Base-by-base conservation (phyloP, 768 basidiomycete species). In the Rhodotorula babjevae region DNA sequence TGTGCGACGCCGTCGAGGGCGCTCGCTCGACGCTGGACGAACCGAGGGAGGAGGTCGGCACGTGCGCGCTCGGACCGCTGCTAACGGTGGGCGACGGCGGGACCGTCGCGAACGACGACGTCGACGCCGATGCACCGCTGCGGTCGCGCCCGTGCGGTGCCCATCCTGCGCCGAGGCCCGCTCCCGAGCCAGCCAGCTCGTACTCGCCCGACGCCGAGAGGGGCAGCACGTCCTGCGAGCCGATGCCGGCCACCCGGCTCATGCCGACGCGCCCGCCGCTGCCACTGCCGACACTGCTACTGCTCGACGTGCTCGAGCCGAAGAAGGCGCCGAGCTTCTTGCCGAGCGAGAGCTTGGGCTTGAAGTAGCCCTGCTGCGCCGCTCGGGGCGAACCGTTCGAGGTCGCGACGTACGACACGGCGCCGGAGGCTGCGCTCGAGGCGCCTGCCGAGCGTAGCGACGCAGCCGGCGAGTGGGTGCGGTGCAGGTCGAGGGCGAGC, bases 281-380 rank as follows among this genome's bases (percentile, higher is more conserved):
- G 12, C 44, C 44, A 3, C 44, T 9, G 23, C 50, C 23, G 4
- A 11, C 8, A 12, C 25, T 25, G 25, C 50, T 25, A 12, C 19
- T 18, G 63, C 19, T 7, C 29, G 42, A 10, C 23, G 36, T 23
- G 36, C 36, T 7, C 40, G 27, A n/a, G 36, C 44, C 59, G 57
- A 72, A 72, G 2, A 72, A 33, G 31, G 55, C 8, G 19, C 47
- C 49, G 50, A 72, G 6, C 42, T 63, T 62, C 40, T 53, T 58
- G 14, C 71, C 71, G 31, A 72, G 46, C 3, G 55, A n/a, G 40
- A 40, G 42, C 31, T 63, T 67, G 15, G 71, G 49, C 57, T 72
- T 72, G 65, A 67, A 19, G 23, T 44, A 50, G 15, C 25, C 14
- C 2, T 3, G 7, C 49, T 27, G 7, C 14, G 11, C 61, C n/a